Conservation (phyloP, 2,329 filamentous ascomycete genomes). For the Phaeophleospora eucalypticola region DNA sequence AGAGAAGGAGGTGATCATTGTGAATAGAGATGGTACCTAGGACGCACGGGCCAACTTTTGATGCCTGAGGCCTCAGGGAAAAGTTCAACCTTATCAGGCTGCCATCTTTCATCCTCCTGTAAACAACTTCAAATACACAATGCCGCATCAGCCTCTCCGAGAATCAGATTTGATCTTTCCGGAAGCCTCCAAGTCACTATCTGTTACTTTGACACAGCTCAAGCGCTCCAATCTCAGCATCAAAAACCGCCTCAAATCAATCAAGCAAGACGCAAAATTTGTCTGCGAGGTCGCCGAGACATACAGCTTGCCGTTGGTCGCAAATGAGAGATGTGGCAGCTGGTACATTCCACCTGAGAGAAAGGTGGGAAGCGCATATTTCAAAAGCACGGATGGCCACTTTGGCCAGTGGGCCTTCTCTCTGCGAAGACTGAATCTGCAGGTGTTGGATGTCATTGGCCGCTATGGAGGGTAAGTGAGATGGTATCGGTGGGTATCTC, state of each 20-base stretch:
- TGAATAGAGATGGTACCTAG: too few species aligned
- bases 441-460: slow-evolving; percentile 67
- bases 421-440: slow-evolving; percentile 75
- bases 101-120: not conserved
- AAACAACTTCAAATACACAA: not conserved
- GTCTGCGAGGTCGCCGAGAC: slow-evolving; percentile 58
- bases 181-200: slow-evolving; percentile 59
- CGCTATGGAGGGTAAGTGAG: slow-evolving; percentile 59
- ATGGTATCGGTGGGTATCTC: not conserved
- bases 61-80: too few species aligned
- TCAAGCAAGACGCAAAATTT: slow-evolving; percentile 71
- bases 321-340: slow-evolving; percentile 92
- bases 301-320: slow-evolving; percentile 66
- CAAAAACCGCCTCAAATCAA: slow-evolving; percentile 76
- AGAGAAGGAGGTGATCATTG: too few species aligned
- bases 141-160: slow-evolving; percentile 9
- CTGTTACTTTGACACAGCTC: slow-evolving; percentile 64
- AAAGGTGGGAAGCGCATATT: slow-evolving; percentile 78
- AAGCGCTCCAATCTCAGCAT: slow-evolving; percentile 74
- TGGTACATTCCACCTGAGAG: slow-evolving; percentile 74
- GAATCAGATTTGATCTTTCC: slow-evolving; percentile 51
- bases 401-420: slow-evolving; percentile 88
- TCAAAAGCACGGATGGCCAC: slow-evolving; percentile 97
- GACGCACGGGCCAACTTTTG: too few species aligned
- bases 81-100: too few species aligned